Percentiles rank a stretch among this genome's conserved stretches.
Conservation (phyloP, 2,329 filamentous ascomycete species). For the Plenodomus biglobosus region DNA sequence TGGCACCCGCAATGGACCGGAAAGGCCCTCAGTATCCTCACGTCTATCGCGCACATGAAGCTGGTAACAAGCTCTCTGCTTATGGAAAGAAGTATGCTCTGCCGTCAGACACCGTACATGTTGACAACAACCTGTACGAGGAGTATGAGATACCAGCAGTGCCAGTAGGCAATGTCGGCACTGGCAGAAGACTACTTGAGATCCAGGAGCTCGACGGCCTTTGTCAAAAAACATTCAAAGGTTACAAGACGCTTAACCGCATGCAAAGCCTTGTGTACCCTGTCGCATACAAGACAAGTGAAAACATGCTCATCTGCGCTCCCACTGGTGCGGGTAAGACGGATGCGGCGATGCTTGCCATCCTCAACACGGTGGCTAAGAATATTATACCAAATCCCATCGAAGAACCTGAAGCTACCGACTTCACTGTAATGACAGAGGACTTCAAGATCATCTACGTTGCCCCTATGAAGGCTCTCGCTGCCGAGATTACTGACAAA, state of each 20-base stretch:
- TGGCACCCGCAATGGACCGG: slow-evolving; percentile 71
- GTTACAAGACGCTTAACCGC: slow-evolving; percentile 89
- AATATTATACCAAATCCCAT: slow-evolving; percentile 79
- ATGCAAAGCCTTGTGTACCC: slow-evolving; percentile 98
- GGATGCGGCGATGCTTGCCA: slow-evolving; percentile 94
- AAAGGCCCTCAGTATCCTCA: slow-evolving; percentile 83
- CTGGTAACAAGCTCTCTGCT: slow-evolving; percentile 81
- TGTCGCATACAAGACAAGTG: slow-evolving; percentile 90
- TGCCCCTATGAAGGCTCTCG: slow-evolving; percentile 97
- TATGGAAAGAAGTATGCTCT: slow-evolving; percentile 81
- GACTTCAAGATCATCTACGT: slow-evolving; percentile 99
- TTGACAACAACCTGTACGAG: slow-evolving; percentile 78
- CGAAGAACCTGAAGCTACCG: slow-evolving; percentile 69
- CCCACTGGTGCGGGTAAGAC: slow-evolving; percentile 99
- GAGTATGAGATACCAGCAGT: slow-evolving; percentile 85
- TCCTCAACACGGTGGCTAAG: slow-evolving; percentile 85
- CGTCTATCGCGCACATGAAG: slow-evolving; percentile 80
- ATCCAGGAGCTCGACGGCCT: slow-evolving; percentile 86
- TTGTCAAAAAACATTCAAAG: slow-evolving; percentile 87
- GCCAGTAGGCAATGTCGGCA: slow-evolving; percentile 71
- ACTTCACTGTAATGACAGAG: slow-evolving; percentile 79
- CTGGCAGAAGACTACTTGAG: slow-evolving; percentile 72
- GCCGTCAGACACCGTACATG: slow-evolving; percentile 71
- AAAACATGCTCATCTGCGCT: slow-evolving; percentile 98
- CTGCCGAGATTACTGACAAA: slow-evolving; percentile 94